Evolutionary conservation across 106 monocot species (phyloP).

Genomic region (Gastrodia elata): DNA sequence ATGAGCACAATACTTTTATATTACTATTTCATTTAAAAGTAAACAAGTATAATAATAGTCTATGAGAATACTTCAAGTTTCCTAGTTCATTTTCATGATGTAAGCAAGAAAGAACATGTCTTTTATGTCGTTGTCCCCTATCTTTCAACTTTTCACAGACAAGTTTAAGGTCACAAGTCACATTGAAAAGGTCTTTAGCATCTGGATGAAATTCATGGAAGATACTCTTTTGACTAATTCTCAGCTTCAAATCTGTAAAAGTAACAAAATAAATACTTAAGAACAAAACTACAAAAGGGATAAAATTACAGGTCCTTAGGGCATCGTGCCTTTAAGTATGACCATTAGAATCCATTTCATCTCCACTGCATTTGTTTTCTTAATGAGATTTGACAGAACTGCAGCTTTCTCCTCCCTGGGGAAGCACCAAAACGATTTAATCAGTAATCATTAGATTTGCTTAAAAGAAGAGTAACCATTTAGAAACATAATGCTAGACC

Average conservation of each 20-base stretch:
- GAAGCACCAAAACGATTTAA: slow-evolving; percentile 4
- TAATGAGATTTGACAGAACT: slow-evolving; percentile 76
- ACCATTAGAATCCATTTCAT: slow-evolving; percentile 98
- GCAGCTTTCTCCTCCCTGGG: slow-evolving; percentile 66
- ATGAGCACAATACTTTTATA: neutral
- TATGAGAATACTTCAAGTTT: neutral
- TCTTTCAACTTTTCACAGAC: slow-evolving; percentile 94
- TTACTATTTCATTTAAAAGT: neutral
- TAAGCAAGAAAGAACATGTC: slow-evolving; percentile 46
- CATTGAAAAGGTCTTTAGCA: slow-evolving; percentile 98
- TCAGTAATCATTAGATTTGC: neutral
- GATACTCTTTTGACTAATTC: slow-evolving; percentile 87
- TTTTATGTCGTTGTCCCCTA: slow-evolving; percentile 74
- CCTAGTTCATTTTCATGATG: neutral
- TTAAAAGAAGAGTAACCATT: neutral
- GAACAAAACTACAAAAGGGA: neutral
- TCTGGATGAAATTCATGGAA: slow-evolving; percentile 98
- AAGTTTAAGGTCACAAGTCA: slow-evolving; percentile 93
- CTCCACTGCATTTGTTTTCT: slow-evolving; percentile 92
- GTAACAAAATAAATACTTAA: neutral
- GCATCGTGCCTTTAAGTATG: slow-evolving; percentile 69
- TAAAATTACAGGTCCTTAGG: neutral
- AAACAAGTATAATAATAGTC: neutral
- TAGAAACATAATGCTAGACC: neutral
- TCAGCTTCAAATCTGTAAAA: slow-evolving; percentile 79